Evolutionary conservation across 441 rosid species (phyloP), one percentile per base, ranked within the genome.

Genomic region (Pelargonium myrrhifolium): DNA sequence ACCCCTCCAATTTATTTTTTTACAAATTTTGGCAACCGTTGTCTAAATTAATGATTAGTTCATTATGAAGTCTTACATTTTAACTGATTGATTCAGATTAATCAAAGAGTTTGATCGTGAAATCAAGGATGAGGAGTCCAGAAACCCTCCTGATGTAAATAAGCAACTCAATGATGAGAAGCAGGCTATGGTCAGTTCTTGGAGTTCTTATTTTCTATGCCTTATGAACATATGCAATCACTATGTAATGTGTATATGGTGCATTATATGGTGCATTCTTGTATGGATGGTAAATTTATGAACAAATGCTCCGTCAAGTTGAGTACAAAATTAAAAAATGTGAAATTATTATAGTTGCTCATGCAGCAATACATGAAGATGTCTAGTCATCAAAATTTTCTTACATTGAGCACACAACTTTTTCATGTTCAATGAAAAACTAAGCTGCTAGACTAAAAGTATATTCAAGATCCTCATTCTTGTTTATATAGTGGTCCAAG

Each of bases 71-170:
- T 24, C 58, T 55, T 65, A 65, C 58, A 39, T 49, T 66, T 62
- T 12, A 55, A 17, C 68, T 51, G 39, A 70, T 65, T 71, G 45
- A 20, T 66, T 74, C 83, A 90, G 98, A 78, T 76, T 93, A 80
- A 86, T 93, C 72, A 93, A 93, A 82, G 97, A 93, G 77, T 84
- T 93, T 26, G 97, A 93, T 72, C 86, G 87, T 53, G 97, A 89
- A 75, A 79, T 86, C 66, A 89, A 93, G 79, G 96, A 86, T 65
- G 95, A 84, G 71, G 96, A 89, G 82, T 75, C 76, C 77, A 80
- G 64, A 76, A 88, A 85, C 79, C 80, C 97, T 64, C 84, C 92
- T 40, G 82, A 93, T 72, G 86, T 86, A n/a, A 86, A 81, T 71
- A 87, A 82, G 83, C 87, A 77, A 73, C 87, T 90, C 78, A 93